phyloP scores from a whole-genome alignment of 106 monocot species.

The Allium fistulosum region DNA sequence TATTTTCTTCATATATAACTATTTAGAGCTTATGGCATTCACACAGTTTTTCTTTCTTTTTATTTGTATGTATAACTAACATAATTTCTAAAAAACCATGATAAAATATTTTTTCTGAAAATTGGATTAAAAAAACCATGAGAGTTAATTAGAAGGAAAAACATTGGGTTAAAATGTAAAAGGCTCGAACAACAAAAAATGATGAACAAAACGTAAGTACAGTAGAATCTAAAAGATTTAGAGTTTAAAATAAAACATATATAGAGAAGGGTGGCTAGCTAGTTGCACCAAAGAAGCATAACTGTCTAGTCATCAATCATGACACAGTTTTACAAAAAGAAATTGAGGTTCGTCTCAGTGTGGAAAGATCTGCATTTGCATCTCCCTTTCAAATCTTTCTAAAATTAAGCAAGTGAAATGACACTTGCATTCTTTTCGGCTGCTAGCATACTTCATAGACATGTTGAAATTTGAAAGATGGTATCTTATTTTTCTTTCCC shows the following conservation, averaged over 20 bases:
- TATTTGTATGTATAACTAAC: no score
- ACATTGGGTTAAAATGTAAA: not conserved
- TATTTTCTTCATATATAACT: no score
- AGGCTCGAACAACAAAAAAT: not conserved
- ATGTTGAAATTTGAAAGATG: no score
- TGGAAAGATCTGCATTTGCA: constrained; percentile 10
- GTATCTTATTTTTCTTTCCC: no score
- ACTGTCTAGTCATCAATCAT: constrained; percentile 8
- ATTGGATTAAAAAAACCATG: not conserved
- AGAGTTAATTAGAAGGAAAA: not conserved
- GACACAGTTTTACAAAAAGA: not conserved
- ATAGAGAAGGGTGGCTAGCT: not conserved
- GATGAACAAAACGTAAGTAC: not conserved
- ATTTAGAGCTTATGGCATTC: no score
- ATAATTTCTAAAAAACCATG: no score
- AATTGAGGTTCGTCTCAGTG: constrained; percentile 7
- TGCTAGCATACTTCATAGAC: no score
- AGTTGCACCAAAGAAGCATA: not conserved
- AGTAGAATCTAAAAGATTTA: not conserved
- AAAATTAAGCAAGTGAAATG: not conserved
- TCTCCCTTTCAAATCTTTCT: not conserved
- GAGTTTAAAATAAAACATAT: constrained; percentile 8
- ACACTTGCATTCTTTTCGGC: constrained; percentile 2
- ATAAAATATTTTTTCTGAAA: not conserved
- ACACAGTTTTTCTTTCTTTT: no score